A percentile compares a stretch with the other conserved stretches of the same genome.
Evolutionary conservation across 2,329 filamentous ascomycete genomes (phyloP).

Genomic region (Ambrosiella cleistominuta): DNA sequence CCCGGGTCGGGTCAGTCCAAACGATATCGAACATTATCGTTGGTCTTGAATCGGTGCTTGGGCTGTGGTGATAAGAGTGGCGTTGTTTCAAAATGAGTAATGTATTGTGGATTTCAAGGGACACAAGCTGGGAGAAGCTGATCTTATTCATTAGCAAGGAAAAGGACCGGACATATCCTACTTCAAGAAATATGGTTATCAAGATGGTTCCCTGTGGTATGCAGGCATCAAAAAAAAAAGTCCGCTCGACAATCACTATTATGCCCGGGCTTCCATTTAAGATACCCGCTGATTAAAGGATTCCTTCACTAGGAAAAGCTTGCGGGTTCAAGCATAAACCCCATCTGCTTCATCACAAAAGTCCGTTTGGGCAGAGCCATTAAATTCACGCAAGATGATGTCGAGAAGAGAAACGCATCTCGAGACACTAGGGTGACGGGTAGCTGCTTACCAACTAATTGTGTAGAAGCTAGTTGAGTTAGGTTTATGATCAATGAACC

Average conservation of each 20-base stretch:
- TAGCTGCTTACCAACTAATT: neutral
- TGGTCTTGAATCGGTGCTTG: neutral
- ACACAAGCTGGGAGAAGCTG: neutral
- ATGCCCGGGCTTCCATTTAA: neutral
- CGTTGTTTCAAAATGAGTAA: neutral
- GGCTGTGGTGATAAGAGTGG: neutral
- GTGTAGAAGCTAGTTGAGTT: neutral
- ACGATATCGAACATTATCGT: slow-evolving; percentile 38
- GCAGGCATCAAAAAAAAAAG: too few species aligned
- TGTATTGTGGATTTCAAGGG: neutral
- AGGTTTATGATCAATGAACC: neutral
- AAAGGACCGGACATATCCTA: neutral
- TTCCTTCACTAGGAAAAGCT: neutral
- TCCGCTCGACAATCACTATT: too few species aligned
- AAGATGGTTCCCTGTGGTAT: too few species aligned
- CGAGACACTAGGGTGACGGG: neutral
- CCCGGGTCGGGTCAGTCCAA: slow-evolving; percentile 37
- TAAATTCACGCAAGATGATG: neutral
- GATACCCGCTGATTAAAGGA: neutral
- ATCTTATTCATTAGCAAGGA: neutral
- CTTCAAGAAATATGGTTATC: too few species aligned
- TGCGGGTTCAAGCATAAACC: slow-evolving; percentile 1
- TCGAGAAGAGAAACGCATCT: neutral
- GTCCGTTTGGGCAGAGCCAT: neutral
- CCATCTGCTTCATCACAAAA: neutral